Conservation (phyloP, 2,329 filamentous ascomycete species). For the Teratosphaeriaceae sp. region DNA sequence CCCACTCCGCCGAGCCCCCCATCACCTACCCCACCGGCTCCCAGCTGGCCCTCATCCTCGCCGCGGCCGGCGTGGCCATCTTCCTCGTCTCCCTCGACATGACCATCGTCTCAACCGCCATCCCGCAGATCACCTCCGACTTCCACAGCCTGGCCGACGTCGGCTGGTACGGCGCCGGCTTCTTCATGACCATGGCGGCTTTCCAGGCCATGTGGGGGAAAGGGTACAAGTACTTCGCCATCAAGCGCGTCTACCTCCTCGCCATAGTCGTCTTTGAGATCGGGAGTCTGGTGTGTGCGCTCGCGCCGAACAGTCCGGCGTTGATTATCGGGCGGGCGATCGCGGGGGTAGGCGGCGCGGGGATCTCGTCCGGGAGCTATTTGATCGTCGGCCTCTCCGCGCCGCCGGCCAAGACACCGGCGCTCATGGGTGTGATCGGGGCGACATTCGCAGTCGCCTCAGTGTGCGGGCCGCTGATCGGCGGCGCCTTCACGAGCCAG, state of each 20-base stretch:
- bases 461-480: constrained; percentile 38
- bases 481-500: constrained; percentile 36
- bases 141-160: constrained; percentile 34
- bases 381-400: constrained; percentile 33
- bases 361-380: constrained; percentile 22
- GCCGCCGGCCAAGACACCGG: constrained; percentile 34
- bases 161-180: constrained; percentile 35
- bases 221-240: constrained; percentile 38
- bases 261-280: constrained; percentile 46
- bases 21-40: not conserved
- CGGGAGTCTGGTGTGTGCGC: constrained; percentile 45
- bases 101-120: constrained; percentile 30
- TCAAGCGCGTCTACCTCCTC: constrained; percentile 31
- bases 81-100: constrained; percentile 13
- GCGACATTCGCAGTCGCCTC: constrained; percentile 31
- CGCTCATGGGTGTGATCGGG: constrained; percentile 31
- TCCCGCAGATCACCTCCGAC: constrained; percentile 33
- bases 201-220: constrained; percentile 43
- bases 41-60: not conserved
- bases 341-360: constrained; percentile 35
- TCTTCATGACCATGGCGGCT: constrained; percentile 37
- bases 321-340: constrained; percentile 38
- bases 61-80: not conserved
- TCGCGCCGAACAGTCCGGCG: constrained; percentile 26
- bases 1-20: not conserved